Evolutionary conservation across 306 rosid species (phyloP).

Genomic region (Cotoneaster glaucophyllus): DNA sequence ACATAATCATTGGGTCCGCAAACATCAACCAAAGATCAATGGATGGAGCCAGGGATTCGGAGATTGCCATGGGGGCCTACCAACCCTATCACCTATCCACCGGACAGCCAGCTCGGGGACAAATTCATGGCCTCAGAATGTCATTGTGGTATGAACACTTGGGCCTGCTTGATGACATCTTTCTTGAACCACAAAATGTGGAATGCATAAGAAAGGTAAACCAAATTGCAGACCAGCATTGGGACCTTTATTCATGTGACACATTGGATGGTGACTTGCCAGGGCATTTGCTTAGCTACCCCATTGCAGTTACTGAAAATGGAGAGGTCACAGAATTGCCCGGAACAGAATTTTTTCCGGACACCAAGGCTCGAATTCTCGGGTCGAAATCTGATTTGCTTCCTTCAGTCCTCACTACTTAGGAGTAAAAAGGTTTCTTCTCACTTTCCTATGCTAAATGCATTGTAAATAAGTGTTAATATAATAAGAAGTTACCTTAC

Average conservation of each 20-base stretch:
- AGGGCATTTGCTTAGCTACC: slow-evolving; percentile 46
- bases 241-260: slow-evolving; percentile 29
- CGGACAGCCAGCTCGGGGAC: slow-evolving; percentile 32
- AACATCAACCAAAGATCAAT: slow-evolving; percentile 53
- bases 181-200: slow-evolving; percentile 29
- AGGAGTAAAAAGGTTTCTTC: not conserved
- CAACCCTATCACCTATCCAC: slow-evolving; percentile 42
- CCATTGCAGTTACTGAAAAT: slow-evolving; percentile 18
- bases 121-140: slow-evolving; percentile 47
- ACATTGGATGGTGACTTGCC: slow-evolving; percentile 27
- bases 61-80: slow-evolving; percentile 51
- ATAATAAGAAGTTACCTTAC: not conserved
- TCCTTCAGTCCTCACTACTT: slow-evolving; percentile 44
- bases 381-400: slow-evolving; percentile 36
- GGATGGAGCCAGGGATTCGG: slow-evolving; percentile 47
- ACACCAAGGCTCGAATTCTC: slow-evolving; percentile 34
- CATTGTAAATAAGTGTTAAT: not conserved
- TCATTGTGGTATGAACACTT: slow-evolving; percentile 52
- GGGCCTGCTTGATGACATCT: slow-evolving; percentile 27
- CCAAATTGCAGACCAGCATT: slow-evolving; percentile 18
- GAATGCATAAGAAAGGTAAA: slow-evolving; percentile 38
- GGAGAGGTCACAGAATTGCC: slow-evolving; percentile 31
- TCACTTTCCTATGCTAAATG: not conserved
- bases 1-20: slow-evolving; percentile 46
- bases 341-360: slow-evolving; percentile 32